These are phyloP conservation scores for Cercophora samala DNA, from an alignment of 495 filamentous ascomycete genomes.

Conservation along the genomic window DNA sequence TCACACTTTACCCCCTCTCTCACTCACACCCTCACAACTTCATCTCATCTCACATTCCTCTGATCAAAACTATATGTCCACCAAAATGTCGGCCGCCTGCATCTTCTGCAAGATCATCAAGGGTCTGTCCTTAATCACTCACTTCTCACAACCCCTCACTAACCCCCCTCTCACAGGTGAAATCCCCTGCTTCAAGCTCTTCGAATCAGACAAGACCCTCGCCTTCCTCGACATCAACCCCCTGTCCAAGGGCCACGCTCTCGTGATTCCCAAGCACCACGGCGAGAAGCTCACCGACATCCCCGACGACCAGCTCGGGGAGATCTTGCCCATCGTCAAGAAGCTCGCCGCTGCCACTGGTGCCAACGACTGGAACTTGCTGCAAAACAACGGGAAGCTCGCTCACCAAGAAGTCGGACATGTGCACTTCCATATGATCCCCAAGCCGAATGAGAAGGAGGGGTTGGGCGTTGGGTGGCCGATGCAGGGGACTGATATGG, in stretches of 20 bases:
- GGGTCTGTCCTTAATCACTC: conserved; percentile 51
- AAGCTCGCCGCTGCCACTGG: conserved; percentile 75
- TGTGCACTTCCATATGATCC: conserved; percentile 97
- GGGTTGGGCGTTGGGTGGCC: conserved; percentile 83
- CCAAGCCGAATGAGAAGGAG: conserved; percentile 84
- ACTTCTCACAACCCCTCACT: conserved; percentile 15
- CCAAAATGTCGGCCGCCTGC: conserved; percentile 55
- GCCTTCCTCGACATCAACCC: conserved; percentile 97
- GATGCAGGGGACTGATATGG: conserved; percentile 71
- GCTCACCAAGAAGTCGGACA: conserved; percentile 97
- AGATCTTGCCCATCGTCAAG: conserved; percentile 89
- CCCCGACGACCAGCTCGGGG: conserved; percentile 79
- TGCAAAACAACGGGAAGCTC: conserved; percentile 92
- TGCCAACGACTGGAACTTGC: conserved; percentile 79
- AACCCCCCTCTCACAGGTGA: conserved; percentile 59
- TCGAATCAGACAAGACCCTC: conserved; percentile 86
- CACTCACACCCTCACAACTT: neutral
- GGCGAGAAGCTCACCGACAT: conserved; percentile 90
- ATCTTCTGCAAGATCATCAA: conserved; percentile 99
- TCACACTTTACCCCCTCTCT: conserved; percentile 7
- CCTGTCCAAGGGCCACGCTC: conserved; percentile 77
- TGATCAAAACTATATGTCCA: conserved; percentile 26
- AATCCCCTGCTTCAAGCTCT: conserved; percentile 92
- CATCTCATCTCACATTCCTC: conserved; percentile 7
- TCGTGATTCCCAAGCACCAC: conserved; percentile 95